Conservation (phyloP, 257 asterid species). For the Fraxinus excelsior region DNA sequence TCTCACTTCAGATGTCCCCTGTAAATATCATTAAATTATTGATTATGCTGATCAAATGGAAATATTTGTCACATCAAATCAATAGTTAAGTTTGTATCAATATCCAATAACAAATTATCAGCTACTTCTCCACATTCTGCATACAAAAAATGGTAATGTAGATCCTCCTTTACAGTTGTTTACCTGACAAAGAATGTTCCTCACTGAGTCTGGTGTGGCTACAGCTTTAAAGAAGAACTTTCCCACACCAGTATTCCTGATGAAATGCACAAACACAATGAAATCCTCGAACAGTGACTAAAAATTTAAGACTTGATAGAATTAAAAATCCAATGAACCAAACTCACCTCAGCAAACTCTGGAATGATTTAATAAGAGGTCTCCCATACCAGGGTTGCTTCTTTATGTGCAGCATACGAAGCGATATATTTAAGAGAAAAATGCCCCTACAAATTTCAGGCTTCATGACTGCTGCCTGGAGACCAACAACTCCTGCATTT, state of each 20-base stretch:
- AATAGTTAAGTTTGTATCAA: background rate
- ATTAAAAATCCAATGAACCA: background rate
- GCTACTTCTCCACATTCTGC: background rate
- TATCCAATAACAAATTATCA: background rate
- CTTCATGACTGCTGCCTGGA: slow-evolving; percentile 82
- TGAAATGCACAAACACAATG: background rate
- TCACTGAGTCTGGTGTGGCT: slow-evolving; percentile 82
- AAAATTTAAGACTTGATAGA: background rate
- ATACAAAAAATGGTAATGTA: background rate
- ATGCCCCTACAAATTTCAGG: slow-evolving; percentile 76
- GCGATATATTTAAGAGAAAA: slow-evolving; percentile 81
- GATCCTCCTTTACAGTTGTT: background rate
- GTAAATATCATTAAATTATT: background rate
- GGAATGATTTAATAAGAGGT: slow-evolving; percentile 81
- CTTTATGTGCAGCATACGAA: slow-evolving; percentile 86
- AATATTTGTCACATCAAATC: background rate
- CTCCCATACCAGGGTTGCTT: slow-evolving; percentile 92
- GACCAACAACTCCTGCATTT: slow-evolving; percentile 84
- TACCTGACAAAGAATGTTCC: slow-evolving; percentile 90
- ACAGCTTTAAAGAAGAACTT: slow-evolving; percentile 66
- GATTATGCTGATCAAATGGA: background rate
- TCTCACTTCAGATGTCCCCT: background rate
- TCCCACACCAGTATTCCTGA: slow-evolving; percentile 80
- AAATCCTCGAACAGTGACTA: background rate
- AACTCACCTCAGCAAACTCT: slow-evolving; percentile 70